phyloP scores from a whole-genome alignment of 768 basidiomycete genomes.

The Cyathus striatus region DNA sequence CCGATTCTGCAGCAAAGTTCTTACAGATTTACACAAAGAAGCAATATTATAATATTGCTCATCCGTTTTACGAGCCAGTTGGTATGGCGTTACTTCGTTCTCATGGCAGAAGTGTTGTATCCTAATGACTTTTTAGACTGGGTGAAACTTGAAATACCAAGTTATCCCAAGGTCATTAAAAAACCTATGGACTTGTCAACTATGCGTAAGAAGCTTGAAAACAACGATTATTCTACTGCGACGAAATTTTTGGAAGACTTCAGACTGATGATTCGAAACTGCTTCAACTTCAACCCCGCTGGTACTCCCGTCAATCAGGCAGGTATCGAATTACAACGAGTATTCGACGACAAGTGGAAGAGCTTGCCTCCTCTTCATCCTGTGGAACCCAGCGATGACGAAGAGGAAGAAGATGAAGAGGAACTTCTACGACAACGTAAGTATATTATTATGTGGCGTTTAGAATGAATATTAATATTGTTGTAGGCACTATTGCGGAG shows the following conservation, averaged over 20 bases:
- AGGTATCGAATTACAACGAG: slow-evolving; percentile 75
- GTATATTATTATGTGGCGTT: slow-evolving; percentile 37
- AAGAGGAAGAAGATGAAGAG: slow-evolving; percentile 62
- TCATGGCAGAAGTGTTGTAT: slow-evolving; percentile 24
- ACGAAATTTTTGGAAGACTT: slow-evolving; percentile 86
- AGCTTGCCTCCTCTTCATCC: slow-evolving; percentile 59
- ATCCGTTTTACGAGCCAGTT: slow-evolving; percentile 92
- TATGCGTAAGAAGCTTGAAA: slow-evolving; percentile 82
- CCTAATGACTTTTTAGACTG: slow-evolving; percentile 47
- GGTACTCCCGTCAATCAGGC: slow-evolving; percentile 85
- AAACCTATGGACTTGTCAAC: slow-evolving; percentile 94
- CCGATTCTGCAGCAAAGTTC: slow-evolving; percentile 71
- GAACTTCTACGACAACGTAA: slow-evolving; percentile 55
- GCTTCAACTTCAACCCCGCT: slow-evolving; percentile 86
- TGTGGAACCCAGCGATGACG: slow-evolving; percentile 45
- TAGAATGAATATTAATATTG: slow-evolving; percentile 17
- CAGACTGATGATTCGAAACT: slow-evolving; percentile 93
- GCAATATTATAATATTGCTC: slow-evolving; percentile 65
- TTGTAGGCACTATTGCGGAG: slow-evolving; percentile 60
- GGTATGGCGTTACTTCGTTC: slow-evolving; percentile 42
- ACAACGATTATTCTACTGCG: slow-evolving; percentile 69
- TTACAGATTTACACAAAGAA: slow-evolving; percentile 75
- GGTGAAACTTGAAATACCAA: slow-evolving; percentile 71
- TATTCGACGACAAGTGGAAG: slow-evolving; percentile 94
- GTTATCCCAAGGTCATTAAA: slow-evolving; percentile 85